Evolutionary conservation across 2,329 filamentous ascomycete genomes (phyloP), one percentile per base, ranked within the genome.

Genomic region (Colletotrichum sp.): DNA sequence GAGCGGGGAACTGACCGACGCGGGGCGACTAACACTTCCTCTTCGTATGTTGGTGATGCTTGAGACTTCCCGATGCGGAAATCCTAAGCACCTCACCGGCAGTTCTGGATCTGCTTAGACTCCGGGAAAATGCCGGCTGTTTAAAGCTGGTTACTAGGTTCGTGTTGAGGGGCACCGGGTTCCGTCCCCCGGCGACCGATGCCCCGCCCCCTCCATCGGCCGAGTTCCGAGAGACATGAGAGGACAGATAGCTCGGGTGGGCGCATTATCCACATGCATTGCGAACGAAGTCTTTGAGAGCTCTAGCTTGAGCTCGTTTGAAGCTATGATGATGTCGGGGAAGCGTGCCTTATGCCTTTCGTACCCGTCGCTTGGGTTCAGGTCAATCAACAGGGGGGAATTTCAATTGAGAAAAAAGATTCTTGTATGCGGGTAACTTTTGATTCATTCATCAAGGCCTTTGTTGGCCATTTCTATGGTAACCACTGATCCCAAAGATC

Each of bases 1-100:
- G 73, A 59, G 73, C 57, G 59, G 72, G 72, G 72, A 72, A 71
- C 60, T 55, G 30, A 52, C 28, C n/a, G 43, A 52, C 43, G 43
- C 43, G 43, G 68, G 59, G 72, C 30, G 72, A 67, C 13, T 68
- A 72, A 30, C 32, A 26, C 55, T 75, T 72, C 69, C 68, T 21
- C 24, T 21, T 67, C 36, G 14, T 48, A 1, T 24, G 16, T 14
- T 52, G 18, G 57, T 36, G 18, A 21, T 32, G 61, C 43, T 71
- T 43, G 8, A 3, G 7, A 48, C 14, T 68, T 12, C 73, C 70
- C 9, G 13, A 73, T 65, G 8, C 4, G 70, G 73, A 34, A 52
- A 10, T 52, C 0, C 0, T 73, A 48, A 68, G 32, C 70, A 75
- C 64, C 32, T 52, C 43, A 52, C n/a, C 36, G 57, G 59, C 16